phyloP scores from a whole-genome alignment of 2,329 filamentous ascomycete species.

The Colletotrichum orbiculare region DNA sequence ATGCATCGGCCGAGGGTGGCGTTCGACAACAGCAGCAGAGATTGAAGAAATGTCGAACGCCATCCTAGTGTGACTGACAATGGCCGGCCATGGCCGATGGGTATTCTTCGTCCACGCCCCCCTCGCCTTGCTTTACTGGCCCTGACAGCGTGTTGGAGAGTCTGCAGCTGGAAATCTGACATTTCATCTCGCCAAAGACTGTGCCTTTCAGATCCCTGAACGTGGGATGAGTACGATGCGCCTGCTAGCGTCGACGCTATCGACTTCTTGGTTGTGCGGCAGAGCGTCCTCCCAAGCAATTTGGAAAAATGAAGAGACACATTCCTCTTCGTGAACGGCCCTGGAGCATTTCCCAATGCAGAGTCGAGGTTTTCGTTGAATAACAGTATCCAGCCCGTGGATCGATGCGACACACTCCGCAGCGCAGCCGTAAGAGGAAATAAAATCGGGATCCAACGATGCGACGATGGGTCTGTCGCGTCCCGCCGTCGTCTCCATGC shows the following conservation, averaged over 20 bases:
- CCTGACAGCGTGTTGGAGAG: not conserved
- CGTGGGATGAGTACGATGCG: slow-evolving; percentile 16
- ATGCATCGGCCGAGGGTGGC: slow-evolving; percentile 28
- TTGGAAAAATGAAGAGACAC: slow-evolving; percentile 7
- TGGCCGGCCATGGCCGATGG: slow-evolving; percentile 8
- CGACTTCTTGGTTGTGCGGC: slow-evolving; percentile 7
- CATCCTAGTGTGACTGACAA: not conserved
- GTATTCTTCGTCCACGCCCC: not conserved
- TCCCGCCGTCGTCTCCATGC: slow-evolving; percentile 1
- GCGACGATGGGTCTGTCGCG: slow-evolving; percentile 19
- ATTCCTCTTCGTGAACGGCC: not conserved
- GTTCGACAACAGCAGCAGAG: not conserved
- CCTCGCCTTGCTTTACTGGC: not conserved
- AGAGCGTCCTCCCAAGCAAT: slow-evolving; percentile 6
- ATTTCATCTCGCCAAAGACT: slow-evolving; percentile 11
- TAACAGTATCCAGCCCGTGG: slow-evolving; percentile 11
- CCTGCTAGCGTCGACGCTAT: slow-evolving; percentile 23
- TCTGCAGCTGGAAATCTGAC: slow-evolving; percentile 1
- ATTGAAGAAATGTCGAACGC: not conserved
- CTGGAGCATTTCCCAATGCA: slow-evolving; percentile 8
- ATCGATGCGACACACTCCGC: slow-evolving; percentile 22
- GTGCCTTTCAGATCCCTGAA: slow-evolving; percentile 9
- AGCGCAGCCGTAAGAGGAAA: not conserved
- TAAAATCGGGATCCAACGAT: not conserved
- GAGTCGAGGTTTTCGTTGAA: slow-evolving; percentile 8